phyloP scores from a whole-genome alignment of 306 rosid genomes.

The Oxytropis ochrocephala region DNA sequence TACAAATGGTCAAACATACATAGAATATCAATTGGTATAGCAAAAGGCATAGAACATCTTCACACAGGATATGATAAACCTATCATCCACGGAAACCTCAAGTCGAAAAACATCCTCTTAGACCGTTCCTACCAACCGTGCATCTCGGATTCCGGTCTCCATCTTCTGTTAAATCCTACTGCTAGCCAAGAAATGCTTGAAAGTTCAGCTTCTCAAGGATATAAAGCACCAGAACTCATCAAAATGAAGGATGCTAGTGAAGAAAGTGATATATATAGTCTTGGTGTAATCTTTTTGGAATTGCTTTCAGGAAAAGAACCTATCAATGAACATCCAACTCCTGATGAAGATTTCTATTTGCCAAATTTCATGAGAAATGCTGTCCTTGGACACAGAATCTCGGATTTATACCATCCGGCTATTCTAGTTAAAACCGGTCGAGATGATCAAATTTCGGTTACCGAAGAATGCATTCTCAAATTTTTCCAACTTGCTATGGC shows the following conservation, averaged over 20 bases:
- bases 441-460: slow-evolving; percentile 27
- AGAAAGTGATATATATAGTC: slow-evolving; percentile 67
- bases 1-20: slow-evolving; percentile 63
- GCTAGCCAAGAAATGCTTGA: slow-evolving; percentile 89
- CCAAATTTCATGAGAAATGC: slow-evolving; percentile 79
- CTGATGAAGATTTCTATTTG: slow-evolving; percentile 80
- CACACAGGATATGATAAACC: slow-evolving; percentile 63
- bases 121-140: slow-evolving; percentile 51
- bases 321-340: slow-evolving; percentile 59
- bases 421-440: slow-evolving; percentile 44
- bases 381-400: slow-evolving; percentile 60
- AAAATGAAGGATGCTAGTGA: slow-evolving; percentile 75
- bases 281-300: slow-evolving; percentile 77
- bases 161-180: slow-evolving; percentile 71
- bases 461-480: slow-evolving; percentile 58
- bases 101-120: slow-evolving; percentile 70
- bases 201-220: slow-evolving; percentile 64
- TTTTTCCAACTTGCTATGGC: slow-evolving; percentile 80
- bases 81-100: slow-evolving; percentile 78
- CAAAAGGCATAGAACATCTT: slow-evolving; percentile 76
- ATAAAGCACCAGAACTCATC: slow-evolving; percentile 83
- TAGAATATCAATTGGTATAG: slow-evolving; percentile 61
- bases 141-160: slow-evolving; percentile 70
- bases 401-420: slow-evolving; percentile 76
- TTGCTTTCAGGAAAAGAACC: slow-evolving; percentile 80